A percentile compares a stretch with the other conserved stretches of the same genome.
phyloP scores from a whole-genome alignment of 306 rosid genomes.

The Casuarina glauca region DNA sequence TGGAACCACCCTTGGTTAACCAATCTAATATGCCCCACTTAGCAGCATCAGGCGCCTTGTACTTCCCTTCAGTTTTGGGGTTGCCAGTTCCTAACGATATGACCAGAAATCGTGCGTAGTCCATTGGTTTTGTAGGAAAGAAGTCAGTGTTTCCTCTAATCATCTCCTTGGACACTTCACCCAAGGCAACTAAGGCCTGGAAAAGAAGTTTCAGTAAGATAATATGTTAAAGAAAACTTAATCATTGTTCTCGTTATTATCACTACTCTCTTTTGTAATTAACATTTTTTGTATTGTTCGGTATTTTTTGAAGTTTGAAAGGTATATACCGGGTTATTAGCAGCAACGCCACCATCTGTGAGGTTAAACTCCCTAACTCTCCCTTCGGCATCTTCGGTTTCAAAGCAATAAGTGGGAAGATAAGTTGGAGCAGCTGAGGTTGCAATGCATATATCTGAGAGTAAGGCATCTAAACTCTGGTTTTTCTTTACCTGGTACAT shows the following conservation, averaged over 20 bases:
- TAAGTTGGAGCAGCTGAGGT: slow-evolving; percentile 85
- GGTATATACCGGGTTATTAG: slow-evolving; percentile 61
- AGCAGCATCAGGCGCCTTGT: slow-evolving; percentile 44
- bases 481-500: slow-evolving; percentile 33
- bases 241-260: neutral
- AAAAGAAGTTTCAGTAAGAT: neutral
- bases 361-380: slow-evolving; percentile 46
- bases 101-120: slow-evolving; percentile 43
- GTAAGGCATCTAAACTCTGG: slow-evolving; percentile 29
- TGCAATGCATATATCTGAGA: slow-evolving; percentile 62
- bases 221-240: neutral
- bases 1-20: slow-evolving; percentile 42
- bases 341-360: slow-evolving; percentile 68
- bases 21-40: slow-evolving; percentile 62
- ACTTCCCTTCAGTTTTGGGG: slow-evolving; percentile 41
- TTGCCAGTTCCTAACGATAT: slow-evolving; percentile 65
- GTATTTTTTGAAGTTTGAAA: neutral
- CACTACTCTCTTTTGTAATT: too few species aligned
- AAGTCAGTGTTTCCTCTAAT: slow-evolving; percentile 18
- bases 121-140: slow-evolving; percentile 32
- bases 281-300: neutral
- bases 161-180: slow-evolving; percentile 49
- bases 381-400: slow-evolving; percentile 30
- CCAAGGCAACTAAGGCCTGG: slow-evolving; percentile 54
- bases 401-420: slow-evolving; percentile 62